Evolutionary conservation across 2,329 filamentous ascomycete species (phyloP).

Genomic region (Aspergillus luchuensis): DNA sequence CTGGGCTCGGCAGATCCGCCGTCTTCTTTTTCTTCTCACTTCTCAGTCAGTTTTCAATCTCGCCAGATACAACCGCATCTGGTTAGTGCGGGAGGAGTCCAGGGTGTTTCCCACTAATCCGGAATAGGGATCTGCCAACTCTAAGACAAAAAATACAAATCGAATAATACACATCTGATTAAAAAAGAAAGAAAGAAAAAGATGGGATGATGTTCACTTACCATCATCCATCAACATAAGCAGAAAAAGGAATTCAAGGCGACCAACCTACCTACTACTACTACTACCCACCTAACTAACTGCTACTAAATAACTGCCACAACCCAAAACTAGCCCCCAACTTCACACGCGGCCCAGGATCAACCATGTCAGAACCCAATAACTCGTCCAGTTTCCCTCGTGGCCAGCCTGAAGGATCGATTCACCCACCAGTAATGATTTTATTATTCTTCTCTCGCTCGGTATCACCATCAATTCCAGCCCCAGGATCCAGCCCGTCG

Average conservation of each 20-base stretch:
- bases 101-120: not conserved
- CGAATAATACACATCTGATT: not conserved
- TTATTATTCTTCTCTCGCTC: not conserved
- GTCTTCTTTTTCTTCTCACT: too few relatives aligned
- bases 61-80: slow-evolving; percentile 28
- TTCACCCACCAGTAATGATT: not conserved
- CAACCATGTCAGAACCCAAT: slow-evolving; percentile 6
- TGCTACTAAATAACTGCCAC: not conserved
- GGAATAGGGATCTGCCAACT: not conserved
- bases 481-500: not conserved
- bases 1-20: slow-evolving; percentile 1
- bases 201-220: not conserved
- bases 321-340: slow-evolving; percentile 3
- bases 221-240: too few relatives aligned
- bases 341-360: not conserved
- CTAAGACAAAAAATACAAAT: not conserved
- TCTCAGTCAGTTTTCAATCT: slow-evolving; percentile 13
- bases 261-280: not conserved
- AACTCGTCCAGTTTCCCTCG: not conserved
- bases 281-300: not conserved
- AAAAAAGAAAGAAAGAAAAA: not conserved
- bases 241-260: not conserved
- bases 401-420: not conserved
- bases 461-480: not conserved
- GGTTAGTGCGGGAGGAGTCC: slow-evolving; percentile 17